phyloP scores from a whole-genome alignment of 192 early-diverging fungal species.

The Gaertneriomyces semiglobifer region DNA sequence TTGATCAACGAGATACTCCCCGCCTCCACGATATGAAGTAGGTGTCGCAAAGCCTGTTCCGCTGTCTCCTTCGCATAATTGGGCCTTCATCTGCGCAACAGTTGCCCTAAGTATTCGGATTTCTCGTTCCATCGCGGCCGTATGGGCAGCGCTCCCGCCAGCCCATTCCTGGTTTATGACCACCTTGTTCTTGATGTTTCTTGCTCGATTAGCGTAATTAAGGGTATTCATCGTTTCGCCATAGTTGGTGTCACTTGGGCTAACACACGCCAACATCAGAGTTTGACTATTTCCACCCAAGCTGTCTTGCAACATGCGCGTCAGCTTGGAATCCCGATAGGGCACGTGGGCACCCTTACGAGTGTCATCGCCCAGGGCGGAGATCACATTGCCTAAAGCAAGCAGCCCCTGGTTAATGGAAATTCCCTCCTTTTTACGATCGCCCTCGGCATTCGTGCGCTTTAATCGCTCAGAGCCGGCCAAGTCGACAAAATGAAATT shows the following conservation, averaged over 20 bases:
- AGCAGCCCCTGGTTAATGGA: conserved; percentile 94
- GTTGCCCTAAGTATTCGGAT: conserved; percentile 37
- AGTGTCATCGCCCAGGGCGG: conserved; percentile 81
- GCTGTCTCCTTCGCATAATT: conserved; percentile 20
- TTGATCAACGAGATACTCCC: conserved; percentile 11
- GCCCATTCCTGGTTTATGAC: conserved; percentile 70
- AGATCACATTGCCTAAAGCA: conserved; percentile 97
- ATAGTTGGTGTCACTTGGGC: conserved; percentile 78
- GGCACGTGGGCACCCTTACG: conserved; percentile 70
- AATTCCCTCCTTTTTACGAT: conserved; percentile 92
- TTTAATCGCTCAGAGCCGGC: conserved; percentile 95
- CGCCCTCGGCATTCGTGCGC: conserved; percentile 87
- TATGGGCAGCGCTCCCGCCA: conserved; percentile 17
- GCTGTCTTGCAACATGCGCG: conserved; percentile 89
- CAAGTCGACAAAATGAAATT: conserved; percentile 98
- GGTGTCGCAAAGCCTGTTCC: background rate
- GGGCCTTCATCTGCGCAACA: conserved; percentile 41
- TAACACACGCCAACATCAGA: conserved; percentile 93
- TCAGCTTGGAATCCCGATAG: conserved; percentile 96
- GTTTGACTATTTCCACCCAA: conserved; percentile 91
- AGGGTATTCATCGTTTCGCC: conserved; percentile 93
- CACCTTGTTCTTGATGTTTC: conserved; percentile 92
- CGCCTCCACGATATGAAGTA: background rate
- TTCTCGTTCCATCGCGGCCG: conserved; percentile 36
- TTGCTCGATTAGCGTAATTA: conserved; percentile 91